Percentiles rank a stretch among this genome's conserved stretches.
phyloP scores from a whole-genome alignment of 2,329 filamentous ascomycete species.

The Neoarthrinium moseri region DNA sequence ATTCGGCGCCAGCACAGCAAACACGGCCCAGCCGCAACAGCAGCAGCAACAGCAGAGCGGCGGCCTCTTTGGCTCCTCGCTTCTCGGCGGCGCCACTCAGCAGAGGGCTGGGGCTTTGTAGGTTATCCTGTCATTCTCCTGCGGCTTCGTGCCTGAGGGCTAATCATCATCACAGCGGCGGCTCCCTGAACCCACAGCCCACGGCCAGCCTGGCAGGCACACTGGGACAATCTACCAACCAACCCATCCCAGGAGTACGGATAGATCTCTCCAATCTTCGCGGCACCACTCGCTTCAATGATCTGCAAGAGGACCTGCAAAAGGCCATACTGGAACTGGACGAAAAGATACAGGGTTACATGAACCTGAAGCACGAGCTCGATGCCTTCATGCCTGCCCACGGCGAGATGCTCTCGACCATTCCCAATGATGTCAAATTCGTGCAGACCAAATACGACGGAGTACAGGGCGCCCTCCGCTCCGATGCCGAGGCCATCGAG shows the following conservation, averaged over 20 bases:
- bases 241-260: conserved; percentile 68
- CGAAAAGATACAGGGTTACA: conserved; percentile 75
- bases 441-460: conserved; percentile 44
- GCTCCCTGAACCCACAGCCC: conserved; percentile 2
- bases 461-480: conserved; percentile 37
- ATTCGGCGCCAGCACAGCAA: conserved; percentile 8
- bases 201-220: conserved; percentile 31
- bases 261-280: conserved; percentile 78
- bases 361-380: conserved; percentile 74
- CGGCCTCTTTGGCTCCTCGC: conserved; percentile 2
- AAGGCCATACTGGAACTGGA: conserved; percentile 77
- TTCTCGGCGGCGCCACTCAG: conserved; percentile 1
- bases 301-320: conserved; percentile 80
- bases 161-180: conserved; percentile 1
- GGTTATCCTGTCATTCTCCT: conserved; percentile 13
- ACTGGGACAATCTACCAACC: conserved; percentile 49
- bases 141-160: background rate
- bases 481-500: conserved; percentile 41
- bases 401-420: conserved; percentile 49
- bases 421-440: conserved; percentile 43
- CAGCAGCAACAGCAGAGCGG: background rate
- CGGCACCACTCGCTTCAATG: conserved; percentile 87
- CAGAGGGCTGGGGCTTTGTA: conserved; percentile 28
- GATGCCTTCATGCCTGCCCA: conserved; percentile 64
- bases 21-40: conserved; percentile 1